Evolutionary conservation across 768 basidiomycete genomes (phyloP).

Genomic region (Suillus hirtellus): DNA sequence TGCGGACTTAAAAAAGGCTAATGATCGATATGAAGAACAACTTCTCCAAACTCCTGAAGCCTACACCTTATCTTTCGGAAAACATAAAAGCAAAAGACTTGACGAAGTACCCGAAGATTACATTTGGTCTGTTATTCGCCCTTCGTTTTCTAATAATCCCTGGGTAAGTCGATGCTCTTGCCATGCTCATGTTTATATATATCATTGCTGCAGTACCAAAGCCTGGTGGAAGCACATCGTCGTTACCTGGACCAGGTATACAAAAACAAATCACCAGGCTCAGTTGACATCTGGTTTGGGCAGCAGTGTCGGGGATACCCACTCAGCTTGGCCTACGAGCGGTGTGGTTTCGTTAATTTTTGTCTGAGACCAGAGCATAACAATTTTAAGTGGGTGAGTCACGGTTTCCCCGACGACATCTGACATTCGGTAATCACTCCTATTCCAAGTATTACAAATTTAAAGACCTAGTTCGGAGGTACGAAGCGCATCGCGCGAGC

Average conservation of each 20-base stretch:
- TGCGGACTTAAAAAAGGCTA: constrained; percentile 5
- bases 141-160: background rate
- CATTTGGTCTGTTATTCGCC: constrained; percentile 19
- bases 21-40: constrained; percentile 21
- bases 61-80: constrained; percentile 13
- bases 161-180: constrained; percentile 14
- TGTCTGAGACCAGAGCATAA: background rate
- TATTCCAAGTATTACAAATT: background rate
- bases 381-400: background rate
- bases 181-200: background rate
- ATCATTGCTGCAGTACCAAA: constrained; percentile 15
- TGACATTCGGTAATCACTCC: background rate
- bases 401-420: background rate
- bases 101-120: constrained; percentile 17
- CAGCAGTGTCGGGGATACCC: background rate
- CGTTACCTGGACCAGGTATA: constrained; percentile 15
- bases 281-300: background rate
- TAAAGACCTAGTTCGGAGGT: constrained; percentile 1
- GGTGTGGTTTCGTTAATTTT: background rate
- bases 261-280: background rate
- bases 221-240: constrained; percentile 19
- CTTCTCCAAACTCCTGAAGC: constrained; percentile 10
- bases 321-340: background rate
- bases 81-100: constrained; percentile 9
- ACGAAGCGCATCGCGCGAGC: background rate